Base-by-base conservation (phyloP, 2,329 filamentous ascomycete genomes). In the Pseudogymnoascus sp. region DNA sequence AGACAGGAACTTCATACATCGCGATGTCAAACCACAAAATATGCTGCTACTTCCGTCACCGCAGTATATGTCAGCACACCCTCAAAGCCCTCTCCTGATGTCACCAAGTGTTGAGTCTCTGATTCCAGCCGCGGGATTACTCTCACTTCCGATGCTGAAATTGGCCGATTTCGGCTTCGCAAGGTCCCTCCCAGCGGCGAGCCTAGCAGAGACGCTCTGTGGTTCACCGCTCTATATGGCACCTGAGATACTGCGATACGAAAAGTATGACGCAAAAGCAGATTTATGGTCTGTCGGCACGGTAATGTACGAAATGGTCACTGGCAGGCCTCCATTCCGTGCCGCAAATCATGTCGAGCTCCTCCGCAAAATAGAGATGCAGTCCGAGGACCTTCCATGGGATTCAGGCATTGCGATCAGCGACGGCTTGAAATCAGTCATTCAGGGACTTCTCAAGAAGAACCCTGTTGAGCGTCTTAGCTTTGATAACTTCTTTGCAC, bases 141-240 rank as follows among this genome's bases (percentile, higher is more conserved):
- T 85, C 62, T 95, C 92, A 16, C 78, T 99, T 44, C 95, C 95
- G 4, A 96, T 97, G 89, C 84, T 99, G 65, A 99, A 99, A 78
- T 88, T 99, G 70, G 95, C 95, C 64, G 95, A 99, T 78, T 99
- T 99, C 73, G 95, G 95, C n/a, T 99, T 99, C 74, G 95, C 95
- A 63, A 87, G 95, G 63, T 91, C 96, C 63, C 79, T 99, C 59
- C 93, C 95, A 1, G 87, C 90, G 6, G 96, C 93, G 0, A 93
- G 93, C 4, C 82, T 99, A 67, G 95, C 95, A 10, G 95, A 99
- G 75, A 99, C 95, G 0, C 84, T 99, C 0, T 99, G 95, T 75
- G 95, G 95, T 16, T 97, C 95, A 11, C 95, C 95, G 8, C 80
- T 99, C 25, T 99, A 99, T 78, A 99, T 99, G 95, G 95, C 95